These are phyloP conservation scores for Podaxis carcinomalis DNA, from an alignment of 768 basidiomycete genomes.

Conservation along the genomic window DNA sequence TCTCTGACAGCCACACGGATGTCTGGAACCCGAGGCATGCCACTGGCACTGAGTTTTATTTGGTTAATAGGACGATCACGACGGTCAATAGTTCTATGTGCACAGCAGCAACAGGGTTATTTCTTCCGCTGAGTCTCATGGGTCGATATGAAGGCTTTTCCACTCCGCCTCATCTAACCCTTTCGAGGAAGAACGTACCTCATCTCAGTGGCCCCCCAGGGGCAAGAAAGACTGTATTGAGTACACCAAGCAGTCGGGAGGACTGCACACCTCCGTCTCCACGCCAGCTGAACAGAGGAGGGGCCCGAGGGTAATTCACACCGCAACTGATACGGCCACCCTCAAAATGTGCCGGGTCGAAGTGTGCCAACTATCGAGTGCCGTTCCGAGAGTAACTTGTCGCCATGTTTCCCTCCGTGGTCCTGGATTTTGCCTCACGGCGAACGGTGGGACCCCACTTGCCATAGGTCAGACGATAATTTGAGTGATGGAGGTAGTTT, in stretches of 20 bases:
- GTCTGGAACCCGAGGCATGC: background rate
- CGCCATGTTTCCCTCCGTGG: no score
- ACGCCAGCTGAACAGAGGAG: no score
- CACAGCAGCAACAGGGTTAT: background rate
- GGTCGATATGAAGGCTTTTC: background rate
- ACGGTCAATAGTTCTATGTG: background rate
- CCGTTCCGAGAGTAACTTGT: no score
- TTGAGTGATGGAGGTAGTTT: no score
- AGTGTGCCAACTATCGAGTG: no score
- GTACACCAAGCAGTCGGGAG: background rate
- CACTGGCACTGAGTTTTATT: background rate
- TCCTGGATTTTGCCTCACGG: no score
- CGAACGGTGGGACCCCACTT: no score
- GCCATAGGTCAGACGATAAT: no score
- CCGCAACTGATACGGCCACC: background rate
- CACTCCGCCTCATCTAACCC: background rate
- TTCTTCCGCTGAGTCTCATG: background rate
- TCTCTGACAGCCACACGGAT: background rate
- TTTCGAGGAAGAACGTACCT: background rate
- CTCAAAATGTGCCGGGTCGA: background rate
- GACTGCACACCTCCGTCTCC: background rate
- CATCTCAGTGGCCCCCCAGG: background rate
- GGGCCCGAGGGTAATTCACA: no score
- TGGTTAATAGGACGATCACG: background rate
- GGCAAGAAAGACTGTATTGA: background rate